phyloP scores from a whole-genome alignment of 352 stramenopile genomes.

The Globisporangium polare region DNA sequence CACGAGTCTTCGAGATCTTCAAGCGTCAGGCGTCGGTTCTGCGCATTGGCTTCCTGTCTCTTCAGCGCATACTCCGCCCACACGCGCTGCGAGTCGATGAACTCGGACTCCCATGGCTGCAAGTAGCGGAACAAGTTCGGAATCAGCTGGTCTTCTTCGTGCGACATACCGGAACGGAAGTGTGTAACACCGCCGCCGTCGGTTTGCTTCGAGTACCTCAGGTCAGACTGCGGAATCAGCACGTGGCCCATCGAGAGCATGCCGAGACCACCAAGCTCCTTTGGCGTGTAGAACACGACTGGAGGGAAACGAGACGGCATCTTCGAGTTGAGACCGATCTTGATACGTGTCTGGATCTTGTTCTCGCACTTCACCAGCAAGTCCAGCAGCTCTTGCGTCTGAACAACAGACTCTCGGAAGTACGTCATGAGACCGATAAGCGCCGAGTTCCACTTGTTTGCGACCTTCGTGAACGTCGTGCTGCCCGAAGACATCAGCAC shows the following conservation, averaged over 20 bases:
- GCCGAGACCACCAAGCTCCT: constrained; percentile 98
- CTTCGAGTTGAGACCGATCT: constrained; percentile 99
- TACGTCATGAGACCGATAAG: constrained; percentile 99
- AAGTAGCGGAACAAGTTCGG: constrained; percentile 99
- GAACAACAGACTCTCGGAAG: constrained; percentile 98
- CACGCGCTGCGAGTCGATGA: constrained; percentile 98
- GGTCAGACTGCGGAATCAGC: constrained; percentile 98
- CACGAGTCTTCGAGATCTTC: constrained; percentile 99
- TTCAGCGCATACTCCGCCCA: constrained; percentile 99
- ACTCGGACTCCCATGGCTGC: constrained; percentile 98
- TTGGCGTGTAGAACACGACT: constrained; percentile 99
- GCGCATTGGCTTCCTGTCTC: constrained; percentile 98
- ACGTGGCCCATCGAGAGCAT: constrained; percentile 99
- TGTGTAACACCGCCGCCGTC: constrained; percentile 97
- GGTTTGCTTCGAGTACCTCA: constrained; percentile 99
- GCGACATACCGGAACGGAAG: constrained; percentile 96
- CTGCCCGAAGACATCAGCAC: constrained; percentile 99
- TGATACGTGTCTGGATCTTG: constrained; percentile 99
- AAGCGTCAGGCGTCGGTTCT: constrained; percentile 98
- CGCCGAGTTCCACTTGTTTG: constrained; percentile 98
- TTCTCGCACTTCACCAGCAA: constrained; percentile 99
- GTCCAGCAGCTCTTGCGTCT: constrained; percentile 99
- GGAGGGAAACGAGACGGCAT: constrained; percentile 99
- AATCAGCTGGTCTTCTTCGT: constrained; percentile 99
- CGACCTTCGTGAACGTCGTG: constrained; percentile 99